Evolutionary conservation across 805 yeast species (phyloP).

Genomic region (Suhomyces xylopsoci): DNA sequence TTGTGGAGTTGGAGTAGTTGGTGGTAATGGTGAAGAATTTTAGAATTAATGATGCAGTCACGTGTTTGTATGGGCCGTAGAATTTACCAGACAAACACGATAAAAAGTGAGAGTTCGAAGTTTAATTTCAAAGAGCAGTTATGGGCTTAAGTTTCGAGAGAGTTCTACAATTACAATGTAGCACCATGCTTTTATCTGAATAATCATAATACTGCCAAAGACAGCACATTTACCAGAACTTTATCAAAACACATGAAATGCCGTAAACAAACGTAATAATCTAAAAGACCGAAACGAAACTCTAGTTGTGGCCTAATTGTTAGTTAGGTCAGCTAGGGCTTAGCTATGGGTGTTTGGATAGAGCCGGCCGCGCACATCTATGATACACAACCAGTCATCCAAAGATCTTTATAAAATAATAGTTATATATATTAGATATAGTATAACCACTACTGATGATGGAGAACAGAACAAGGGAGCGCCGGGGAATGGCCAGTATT

Average conservation of each 20-base stretch:
- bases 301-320: slow-evolving; percentile 69
- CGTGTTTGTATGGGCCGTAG: background rate
- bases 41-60: background rate
- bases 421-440: slow-evolving; percentile 66
- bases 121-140: background rate
- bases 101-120: background rate
- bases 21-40: slow-evolving; percentile 1
- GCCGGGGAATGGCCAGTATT: slow-evolving; percentile 23
- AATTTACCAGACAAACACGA: background rate
- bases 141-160: background rate
- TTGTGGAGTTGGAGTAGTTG: background rate
- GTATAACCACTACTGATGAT: slow-evolving; percentile 84
- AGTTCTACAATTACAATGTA: slow-evolving; percentile 30
- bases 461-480: slow-evolving; percentile 29
- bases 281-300: slow-evolving; percentile 80
- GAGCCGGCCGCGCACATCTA: slow-evolving; percentile 12
- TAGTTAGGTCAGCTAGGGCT: slow-evolving; percentile 68
- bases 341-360: slow-evolving; percentile 44
- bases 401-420: slow-evolving; percentile 45
- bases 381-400: slow-evolving; percentile 31
- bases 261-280: slow-evolving; percentile 29
- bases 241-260: slow-evolving; percentile 29
- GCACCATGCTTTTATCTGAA: slow-evolving; percentile 53
- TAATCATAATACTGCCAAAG: slow-evolving; percentile 17
- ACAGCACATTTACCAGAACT: slow-evolving; percentile 30